Evolutionary conservation across 1,284 basidiomycete species (phyloP).

Genomic region (Trichosporon faecale): DNA sequence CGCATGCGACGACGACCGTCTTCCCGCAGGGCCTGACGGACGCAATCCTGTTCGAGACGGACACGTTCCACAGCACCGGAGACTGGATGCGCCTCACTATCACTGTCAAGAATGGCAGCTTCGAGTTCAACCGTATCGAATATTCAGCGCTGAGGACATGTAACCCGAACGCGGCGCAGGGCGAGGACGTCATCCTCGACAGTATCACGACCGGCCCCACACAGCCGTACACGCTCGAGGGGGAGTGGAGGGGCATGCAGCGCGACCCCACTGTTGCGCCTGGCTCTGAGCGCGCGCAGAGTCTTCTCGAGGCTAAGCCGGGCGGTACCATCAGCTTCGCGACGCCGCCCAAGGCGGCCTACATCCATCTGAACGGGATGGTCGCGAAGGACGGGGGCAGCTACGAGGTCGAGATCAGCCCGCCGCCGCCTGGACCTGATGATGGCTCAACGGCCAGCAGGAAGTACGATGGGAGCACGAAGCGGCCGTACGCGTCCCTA

Average conservation of each 20-base stretch:
- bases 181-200: conserved; percentile 5
- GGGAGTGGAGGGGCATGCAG: background rate
- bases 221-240: background rate
- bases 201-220: background rate
- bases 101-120: background rate
- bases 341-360: background rate
- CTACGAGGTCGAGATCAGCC: background rate
- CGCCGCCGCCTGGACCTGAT: background rate
- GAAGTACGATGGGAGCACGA: background rate
- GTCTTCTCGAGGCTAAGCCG: background rate
- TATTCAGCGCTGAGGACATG: background rate
- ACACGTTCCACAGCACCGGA: conserved; percentile 4
- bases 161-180: background rate
- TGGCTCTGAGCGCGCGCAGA: background rate
- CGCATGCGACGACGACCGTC: conserved; percentile 6
- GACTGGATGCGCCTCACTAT: background rate
- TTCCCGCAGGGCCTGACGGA: background rate
- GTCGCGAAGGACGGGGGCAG: background rate
- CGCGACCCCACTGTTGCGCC: background rate
- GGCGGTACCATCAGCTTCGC: background rate
- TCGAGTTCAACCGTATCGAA: background rate
- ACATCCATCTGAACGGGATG: background rate
- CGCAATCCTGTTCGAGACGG: conserved; percentile 3
- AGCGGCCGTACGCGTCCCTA: background rate
- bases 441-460: background rate